Conservation (phyloP, 2,329 filamentous ascomycete species). For the Colletotrichum sp. region DNA sequence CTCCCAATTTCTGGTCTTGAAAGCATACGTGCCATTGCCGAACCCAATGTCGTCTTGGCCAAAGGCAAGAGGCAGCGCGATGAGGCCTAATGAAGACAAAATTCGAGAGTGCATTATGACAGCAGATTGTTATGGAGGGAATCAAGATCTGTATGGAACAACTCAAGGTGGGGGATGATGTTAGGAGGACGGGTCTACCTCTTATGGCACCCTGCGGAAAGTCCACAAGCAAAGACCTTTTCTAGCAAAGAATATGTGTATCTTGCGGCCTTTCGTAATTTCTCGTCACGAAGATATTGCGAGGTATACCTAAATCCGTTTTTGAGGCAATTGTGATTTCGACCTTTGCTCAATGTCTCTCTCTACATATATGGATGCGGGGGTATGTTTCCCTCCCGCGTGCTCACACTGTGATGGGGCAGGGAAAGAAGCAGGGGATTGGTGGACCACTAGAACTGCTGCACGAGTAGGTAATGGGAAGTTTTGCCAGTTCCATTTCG, state of each 20-base stretch:
- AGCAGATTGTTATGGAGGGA: rapidly evolving
- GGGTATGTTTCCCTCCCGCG: not conserved
- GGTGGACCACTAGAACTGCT: not conserved
- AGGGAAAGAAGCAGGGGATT: rapidly evolving
- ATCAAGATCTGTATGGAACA: no score
- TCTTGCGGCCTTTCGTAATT: no score
- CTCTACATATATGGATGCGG: not conserved
- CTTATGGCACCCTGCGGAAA: no score
- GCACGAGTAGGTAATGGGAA: rapidly evolving
- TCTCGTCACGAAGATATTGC: not conserved
- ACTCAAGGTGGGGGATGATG: rapidly evolving
- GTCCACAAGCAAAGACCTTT: no score
- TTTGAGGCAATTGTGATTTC: rapidly evolving
- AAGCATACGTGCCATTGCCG: constrained; percentile 40
- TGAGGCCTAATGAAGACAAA: rapidly evolving
- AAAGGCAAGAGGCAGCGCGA: not conserved
- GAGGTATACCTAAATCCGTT: rapidly evolving
- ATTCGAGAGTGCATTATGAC: not conserved
- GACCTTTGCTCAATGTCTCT: not conserved
- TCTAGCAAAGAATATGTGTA: no score
- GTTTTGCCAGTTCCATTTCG: not conserved
- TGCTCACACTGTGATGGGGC: rapidly evolving
- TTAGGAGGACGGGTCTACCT: no score
- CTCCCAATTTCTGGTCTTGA: constrained; percentile 45
- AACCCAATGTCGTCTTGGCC: constrained; percentile 41